These are phyloP conservation scores for Chrysoporthe cubensis DNA, from an alignment of 2,329 filamentous ascomycete species.

Conservation along the genomic window DNA sequence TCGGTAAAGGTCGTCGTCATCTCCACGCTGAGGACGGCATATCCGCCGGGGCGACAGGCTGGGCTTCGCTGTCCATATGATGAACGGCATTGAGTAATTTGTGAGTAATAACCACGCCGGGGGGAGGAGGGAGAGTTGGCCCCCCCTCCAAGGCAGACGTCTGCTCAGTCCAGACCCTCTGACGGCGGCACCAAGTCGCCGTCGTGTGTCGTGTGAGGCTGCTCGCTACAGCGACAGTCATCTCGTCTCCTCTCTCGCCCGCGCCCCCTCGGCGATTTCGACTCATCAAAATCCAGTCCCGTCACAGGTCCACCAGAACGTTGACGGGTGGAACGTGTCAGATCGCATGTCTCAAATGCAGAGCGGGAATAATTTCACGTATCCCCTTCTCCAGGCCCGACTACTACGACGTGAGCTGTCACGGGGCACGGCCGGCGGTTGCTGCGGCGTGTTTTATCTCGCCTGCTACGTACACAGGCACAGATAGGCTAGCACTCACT, in stretches of 20 bases:
- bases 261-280: no score
- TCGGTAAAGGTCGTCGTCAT: slow-evolving; percentile 3
- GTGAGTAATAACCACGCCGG: background rate
- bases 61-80: background rate
- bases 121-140: no score
- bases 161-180: background rate
- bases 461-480: no score
- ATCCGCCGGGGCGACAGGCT: background rate
- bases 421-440: no score
- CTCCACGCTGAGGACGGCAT: background rate
- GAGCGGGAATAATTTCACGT: background rate
- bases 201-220: background rate
- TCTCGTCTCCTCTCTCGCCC: no score
- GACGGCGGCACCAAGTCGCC: background rate
- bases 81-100: background rate
- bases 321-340: slow-evolving; percentile 23
- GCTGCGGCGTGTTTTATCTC: no score
- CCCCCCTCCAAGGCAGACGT: background rate
- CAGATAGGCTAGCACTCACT: no score
- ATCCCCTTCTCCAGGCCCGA: background rate
- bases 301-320: background rate
- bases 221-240: no score
- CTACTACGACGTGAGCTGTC: background rate
- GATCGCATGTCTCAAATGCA: slow-evolving; percentile 19
- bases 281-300: background rate